Conservation (phyloP, 1,284 basidiomycete genomes). For the Fomitopsis pinicola region DNA sequence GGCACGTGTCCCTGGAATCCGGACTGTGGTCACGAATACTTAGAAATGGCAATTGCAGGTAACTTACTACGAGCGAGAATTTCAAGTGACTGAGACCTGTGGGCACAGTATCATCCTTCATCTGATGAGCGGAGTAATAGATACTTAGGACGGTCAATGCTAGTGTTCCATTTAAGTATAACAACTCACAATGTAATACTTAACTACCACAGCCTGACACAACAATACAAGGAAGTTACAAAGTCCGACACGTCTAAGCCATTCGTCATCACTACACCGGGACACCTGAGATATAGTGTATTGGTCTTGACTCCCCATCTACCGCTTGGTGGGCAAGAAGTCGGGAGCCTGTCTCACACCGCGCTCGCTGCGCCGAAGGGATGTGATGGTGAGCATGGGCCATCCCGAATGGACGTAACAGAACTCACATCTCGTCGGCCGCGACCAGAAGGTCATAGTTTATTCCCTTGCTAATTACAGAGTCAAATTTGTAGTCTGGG, state of each 20-base stretch:
- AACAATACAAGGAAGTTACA: not conserved
- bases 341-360: slow-evolving; percentile 20
- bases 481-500: slow-evolving; percentile 88
- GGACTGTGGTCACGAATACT: too few species aligned
- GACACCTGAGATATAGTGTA: not conserved
- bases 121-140: too few species aligned
- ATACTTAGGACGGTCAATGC: not conserved
- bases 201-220: not conserved
- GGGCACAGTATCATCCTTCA: too few species aligned
- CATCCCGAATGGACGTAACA: not conserved
- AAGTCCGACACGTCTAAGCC: not conserved
- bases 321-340: slow-evolving; percentile 15
- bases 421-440: slow-evolving; percentile 85
- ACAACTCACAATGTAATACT: not conserved
- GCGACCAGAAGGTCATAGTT: slow-evolving; percentile 93
- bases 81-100: too few species aligned
- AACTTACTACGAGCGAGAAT: too few species aligned
- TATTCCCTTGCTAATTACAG: slow-evolving; percentile 85
- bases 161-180: not conserved
- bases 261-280: not conserved
- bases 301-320: not conserved
- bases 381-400: not conserved
- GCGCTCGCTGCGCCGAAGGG: slow-evolving; percentile 18
- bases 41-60: too few species aligned
- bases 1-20: too few species aligned